phyloP scores from a whole-genome alignment of 345 rosid genomes.

The Eutrema heterophyllum region DNA sequence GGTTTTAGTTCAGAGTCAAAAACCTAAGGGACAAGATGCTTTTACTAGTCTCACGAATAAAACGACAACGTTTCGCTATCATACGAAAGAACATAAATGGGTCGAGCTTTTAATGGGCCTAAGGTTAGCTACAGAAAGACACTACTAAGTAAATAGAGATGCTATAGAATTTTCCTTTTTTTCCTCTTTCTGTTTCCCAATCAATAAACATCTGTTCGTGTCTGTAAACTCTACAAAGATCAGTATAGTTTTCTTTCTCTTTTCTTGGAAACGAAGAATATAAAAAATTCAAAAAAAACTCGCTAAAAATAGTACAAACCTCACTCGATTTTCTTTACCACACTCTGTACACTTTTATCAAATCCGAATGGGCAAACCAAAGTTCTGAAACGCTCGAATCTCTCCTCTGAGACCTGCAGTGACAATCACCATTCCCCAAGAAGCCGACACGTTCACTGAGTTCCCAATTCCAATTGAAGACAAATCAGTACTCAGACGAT shows the following conservation, averaged over 20 bases:
- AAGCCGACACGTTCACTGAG: conserved; percentile 43
- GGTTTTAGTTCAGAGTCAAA: conserved; percentile 9
- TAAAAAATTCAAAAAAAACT: conserved; percentile 41
- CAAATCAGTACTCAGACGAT: conserved; percentile 48
- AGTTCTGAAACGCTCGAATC: conserved; percentile 82
- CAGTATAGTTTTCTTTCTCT: conserved; percentile 7
- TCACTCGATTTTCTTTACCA: conserved; percentile 41
- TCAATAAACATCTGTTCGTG: conserved; percentile 30
- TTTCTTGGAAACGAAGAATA: conserved; percentile 32
- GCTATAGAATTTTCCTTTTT: background rate
- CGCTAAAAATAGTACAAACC: conserved; percentile 57
- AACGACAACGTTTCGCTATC: background rate
- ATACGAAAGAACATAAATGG: background rate
- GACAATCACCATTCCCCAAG: conserved; percentile 88
- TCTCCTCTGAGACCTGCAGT: conserved; percentile 86
- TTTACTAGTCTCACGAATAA: background rate
- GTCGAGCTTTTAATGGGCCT: background rate
- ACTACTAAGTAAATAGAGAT: background rate
- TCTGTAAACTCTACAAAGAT: conserved; percentile 30
- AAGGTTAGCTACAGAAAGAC: background rate
- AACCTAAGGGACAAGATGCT: conserved; percentile 10
- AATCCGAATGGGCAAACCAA: conserved; percentile 76
- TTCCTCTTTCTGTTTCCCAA: background rate
- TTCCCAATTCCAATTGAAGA: conserved; percentile 35
- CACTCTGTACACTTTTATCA: conserved; percentile 29